Evolutionary conservation across 768 basidiomycete genomes (phyloP), one percentile per base, ranked within the genome.

Genomic region (Mycena maculata): DNA sequence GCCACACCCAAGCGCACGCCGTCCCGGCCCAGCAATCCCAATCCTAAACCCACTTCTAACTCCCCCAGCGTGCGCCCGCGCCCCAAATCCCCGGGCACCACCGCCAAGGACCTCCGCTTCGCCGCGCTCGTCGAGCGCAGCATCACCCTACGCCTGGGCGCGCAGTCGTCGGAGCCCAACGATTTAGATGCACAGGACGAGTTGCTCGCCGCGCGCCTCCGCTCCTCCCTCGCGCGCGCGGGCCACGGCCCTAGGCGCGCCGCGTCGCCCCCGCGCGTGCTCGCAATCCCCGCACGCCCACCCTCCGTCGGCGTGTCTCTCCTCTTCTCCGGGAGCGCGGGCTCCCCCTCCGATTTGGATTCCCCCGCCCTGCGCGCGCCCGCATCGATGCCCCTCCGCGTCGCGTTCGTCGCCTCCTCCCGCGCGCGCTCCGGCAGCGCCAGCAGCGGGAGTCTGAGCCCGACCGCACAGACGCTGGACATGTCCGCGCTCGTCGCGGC

Each of bases 81-180:
- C 25, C 38, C n/a, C 36, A 25, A 22, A 11, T 3, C n/a, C 28
- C 4, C 60, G 27, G n/a, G 3, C 4, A 3, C 36, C 28, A 22
- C 31, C 16, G 18, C 20, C 20, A 28, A 28, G 12, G 54, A 67
- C 36, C 41, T 62, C 2, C 66, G 66, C 13, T 38, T 62, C n/a
- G 25, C 56, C 1, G 66, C 66, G 8, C 55, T 63, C 1, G 18
- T 67, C 49, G 66, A 67, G 60, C 66, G 66, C 20, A 67, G 60
- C 42, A 63, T 67, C 55, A 16, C 55, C 5, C 38, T 55, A 1
- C 33, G 16, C 23, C 39, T 60, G 1, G 33, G 8, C 33, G 2
- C 4, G 4, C 16, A 22, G 20, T 18, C 15, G 13, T 33, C 4
- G 18, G 8, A 10, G 33, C n/a, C 9, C 48, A n/a, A 13, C 12